Conservation (phyloP, 2,329 filamentous ascomycete genomes). For the Lomentospora prolificans region DNA sequence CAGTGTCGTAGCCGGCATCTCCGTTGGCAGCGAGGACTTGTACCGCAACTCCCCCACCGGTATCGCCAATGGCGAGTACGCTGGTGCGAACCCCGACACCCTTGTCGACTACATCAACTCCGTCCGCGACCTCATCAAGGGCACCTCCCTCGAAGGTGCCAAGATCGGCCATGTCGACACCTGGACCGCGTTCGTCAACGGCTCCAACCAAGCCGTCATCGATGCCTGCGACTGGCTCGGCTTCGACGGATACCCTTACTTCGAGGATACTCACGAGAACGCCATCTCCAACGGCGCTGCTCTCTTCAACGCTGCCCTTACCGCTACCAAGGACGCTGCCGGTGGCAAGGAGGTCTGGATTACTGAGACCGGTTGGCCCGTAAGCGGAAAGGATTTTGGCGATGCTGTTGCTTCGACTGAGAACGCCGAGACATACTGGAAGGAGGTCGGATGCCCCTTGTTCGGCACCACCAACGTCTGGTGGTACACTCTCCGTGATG, state of each 20-base stretch:
- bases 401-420: slow-evolving; percentile 50
- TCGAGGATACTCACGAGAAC: slow-evolving; percentile 60
- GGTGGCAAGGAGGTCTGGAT: slow-evolving; percentile 69
- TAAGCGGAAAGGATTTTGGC: slow-evolving; percentile 54
- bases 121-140: slow-evolving; percentile 52
- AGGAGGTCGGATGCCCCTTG: slow-evolving; percentile 63
- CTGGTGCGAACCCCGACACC: slow-evolving; percentile 51
- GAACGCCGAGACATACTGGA: slow-evolving; percentile 75
- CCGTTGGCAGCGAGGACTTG: slow-evolving; percentile 77
- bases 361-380: slow-evolving; percentile 83
- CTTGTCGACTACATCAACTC: slow-evolving; percentile 62
- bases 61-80: slow-evolving; percentile 48
- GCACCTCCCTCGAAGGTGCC: slow-evolving; percentile 46
- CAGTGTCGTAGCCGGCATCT: slow-evolving; percentile 67
- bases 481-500: slow-evolving; percentile 71
- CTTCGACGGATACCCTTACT: slow-evolving; percentile 80
- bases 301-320: slow-evolving; percentile 60
- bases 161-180: slow-evolving; percentile 81
- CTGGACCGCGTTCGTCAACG: slow-evolving; percentile 71
- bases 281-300: slow-evolving; percentile 50
- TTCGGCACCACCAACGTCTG: slow-evolving; percentile 58
- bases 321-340: slow-evolving; percentile 46
- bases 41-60: slow-evolving; percentile 70
- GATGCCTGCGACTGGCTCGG: slow-evolving; percentile 68
- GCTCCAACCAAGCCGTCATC: slow-evolving; percentile 60